phyloP scores from a whole-genome alignment of 2,329 filamentous ascomycete genomes.

The Akanthomyces lecanii region DNA sequence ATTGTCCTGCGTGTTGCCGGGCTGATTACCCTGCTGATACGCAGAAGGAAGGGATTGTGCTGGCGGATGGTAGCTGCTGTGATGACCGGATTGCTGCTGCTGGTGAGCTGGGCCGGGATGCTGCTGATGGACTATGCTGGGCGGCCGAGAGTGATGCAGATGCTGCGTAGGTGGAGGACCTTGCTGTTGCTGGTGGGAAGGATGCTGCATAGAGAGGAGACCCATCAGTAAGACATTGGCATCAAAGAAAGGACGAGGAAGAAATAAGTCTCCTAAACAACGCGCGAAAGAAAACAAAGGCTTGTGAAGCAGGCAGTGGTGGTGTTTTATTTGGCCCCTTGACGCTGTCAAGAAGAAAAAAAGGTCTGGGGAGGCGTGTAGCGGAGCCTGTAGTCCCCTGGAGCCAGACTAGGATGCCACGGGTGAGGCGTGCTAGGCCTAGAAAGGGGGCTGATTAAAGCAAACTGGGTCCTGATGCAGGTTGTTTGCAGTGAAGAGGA shows the following conservation, averaged over 20 bases:
- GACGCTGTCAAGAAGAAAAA: conserved; percentile 33
- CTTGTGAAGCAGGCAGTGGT: conserved; percentile 38
- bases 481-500: conserved; percentile 18
- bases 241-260: conserved; percentile 15
- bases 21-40: conserved; percentile 65
- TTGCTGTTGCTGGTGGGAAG: conserved; percentile 64
- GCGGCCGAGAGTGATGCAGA: conserved; percentile 67
- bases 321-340: conserved; percentile 48
- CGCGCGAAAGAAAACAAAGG: conserved; percentile 35
- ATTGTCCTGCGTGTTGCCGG: conserved; percentile 58
- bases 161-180: conserved; percentile 64
- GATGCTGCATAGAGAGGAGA: conserved; percentile 66
- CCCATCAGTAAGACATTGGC: conserved; percentile 50
- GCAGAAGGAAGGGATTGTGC: conserved; percentile 60
- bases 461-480: conserved; percentile 23
- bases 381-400: conserved; percentile 37
- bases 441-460: conserved; percentile 37
- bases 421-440: conserved; percentile 46
- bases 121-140: conserved; percentile 70
- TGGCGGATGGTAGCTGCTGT: conserved; percentile 60
- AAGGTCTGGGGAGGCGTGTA: conserved; percentile 38
- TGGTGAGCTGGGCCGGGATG: conserved; percentile 64
- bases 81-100: conserved; percentile 50
- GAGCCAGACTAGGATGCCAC: conserved; percentile 45
- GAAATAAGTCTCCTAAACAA: conserved; percentile 20